Evolutionary conservation across 176 grass and related monocot species (phyloP).

Genomic region (Zoysia japonica): DNA sequence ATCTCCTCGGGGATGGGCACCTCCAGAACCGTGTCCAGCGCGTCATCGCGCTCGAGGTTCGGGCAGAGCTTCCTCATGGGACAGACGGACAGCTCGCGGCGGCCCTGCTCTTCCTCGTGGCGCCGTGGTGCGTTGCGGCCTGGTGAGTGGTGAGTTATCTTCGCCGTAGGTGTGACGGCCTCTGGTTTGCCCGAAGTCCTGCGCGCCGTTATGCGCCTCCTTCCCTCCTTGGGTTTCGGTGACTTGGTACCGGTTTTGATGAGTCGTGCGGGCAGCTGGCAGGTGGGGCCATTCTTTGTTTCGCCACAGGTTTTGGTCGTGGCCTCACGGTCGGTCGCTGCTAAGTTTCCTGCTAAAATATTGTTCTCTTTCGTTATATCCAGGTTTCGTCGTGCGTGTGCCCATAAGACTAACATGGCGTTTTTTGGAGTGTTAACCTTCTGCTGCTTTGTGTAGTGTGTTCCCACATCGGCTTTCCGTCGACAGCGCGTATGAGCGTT

Average conservation of each 20-base stretch:
- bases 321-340: constrained; percentile 52
- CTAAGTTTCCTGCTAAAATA: background rate
- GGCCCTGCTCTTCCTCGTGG: background rate
- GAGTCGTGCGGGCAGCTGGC: constrained; percentile 56
- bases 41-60: constrained; percentile 91
- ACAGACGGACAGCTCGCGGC: constrained; percentile 1
- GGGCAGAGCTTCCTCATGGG: constrained; percentile 92
- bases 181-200: background rate
- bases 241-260: constrained; percentile 46
- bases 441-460: background rate
- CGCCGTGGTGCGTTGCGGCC: background rate
- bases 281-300: constrained; percentile 42
- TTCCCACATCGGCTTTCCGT: constrained; percentile 25
- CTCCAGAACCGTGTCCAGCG: constrained; percentile 94
- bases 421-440: background rate
- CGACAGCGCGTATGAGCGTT: constrained; percentile 10
- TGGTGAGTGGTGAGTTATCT: too few species aligned
- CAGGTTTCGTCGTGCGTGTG: constrained; percentile 3
- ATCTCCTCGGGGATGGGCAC: constrained; percentile 97
- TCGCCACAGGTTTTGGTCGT: constrained; percentile 48
- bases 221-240: background rate
- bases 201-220: constrained; percentile 25
- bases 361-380: background rate
- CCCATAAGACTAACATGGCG: constrained; percentile 33
- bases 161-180: background rate